phyloP scores from a whole-genome alignment of 352 stramenopile species.

The Pythium sukuiense region DNA sequence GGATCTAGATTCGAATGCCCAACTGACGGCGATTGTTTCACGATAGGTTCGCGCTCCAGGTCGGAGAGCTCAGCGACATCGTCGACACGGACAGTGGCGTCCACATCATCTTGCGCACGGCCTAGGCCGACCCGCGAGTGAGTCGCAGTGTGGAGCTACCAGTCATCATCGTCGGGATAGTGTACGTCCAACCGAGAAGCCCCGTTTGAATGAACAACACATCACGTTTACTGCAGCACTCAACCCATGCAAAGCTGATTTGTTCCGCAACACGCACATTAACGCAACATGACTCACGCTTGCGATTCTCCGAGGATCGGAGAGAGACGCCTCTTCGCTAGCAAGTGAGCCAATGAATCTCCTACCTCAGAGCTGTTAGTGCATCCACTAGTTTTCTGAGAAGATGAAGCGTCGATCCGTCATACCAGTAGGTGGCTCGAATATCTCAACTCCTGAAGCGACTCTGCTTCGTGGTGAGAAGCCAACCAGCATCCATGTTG shows the following conservation, averaged over 20 bases:
- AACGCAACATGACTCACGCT: too few species aligned
- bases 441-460: background rate
- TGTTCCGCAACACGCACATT: too few species aligned
- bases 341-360: too few species aligned
- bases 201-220: background rate
- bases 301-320: too few species aligned
- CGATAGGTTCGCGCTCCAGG: slow-evolving; percentile 82
- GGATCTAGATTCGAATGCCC: background rate
- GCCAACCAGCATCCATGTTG: background rate
- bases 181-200: background rate
- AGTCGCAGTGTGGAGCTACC: background rate
- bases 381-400: background rate
- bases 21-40: background rate
- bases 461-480: background rate
- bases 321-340: too few species aligned
- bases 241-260: too few species aligned
- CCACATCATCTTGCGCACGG: slow-evolving; percentile 96
- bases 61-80: slow-evolving; percentile 93
- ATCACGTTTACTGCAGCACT: background rate
- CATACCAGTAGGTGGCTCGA: background rate
- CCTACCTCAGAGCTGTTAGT: background rate
- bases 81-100: slow-evolving; percentile 96
- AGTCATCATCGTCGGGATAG: too few species aligned
- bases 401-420: background rate
- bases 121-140: slow-evolving; percentile 50